Base-by-base conservation (phyloP, 176 grass and related monocot species). In the Carex kokanica region DNA sequence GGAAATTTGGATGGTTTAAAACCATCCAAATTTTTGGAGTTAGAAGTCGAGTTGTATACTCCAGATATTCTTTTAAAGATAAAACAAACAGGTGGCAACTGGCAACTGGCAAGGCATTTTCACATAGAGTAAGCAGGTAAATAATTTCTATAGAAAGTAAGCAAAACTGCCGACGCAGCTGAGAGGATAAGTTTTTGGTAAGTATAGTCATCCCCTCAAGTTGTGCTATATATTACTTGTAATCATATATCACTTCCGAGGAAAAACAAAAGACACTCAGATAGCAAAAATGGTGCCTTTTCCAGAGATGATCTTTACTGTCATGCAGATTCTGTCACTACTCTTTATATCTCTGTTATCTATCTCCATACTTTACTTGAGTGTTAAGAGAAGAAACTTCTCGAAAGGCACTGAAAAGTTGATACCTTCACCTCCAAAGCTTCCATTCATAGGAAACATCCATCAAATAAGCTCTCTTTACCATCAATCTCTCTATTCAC, bases 401-500 rank as follows among this genome's bases (percentile, higher is more conserved):
- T 74, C 45, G 2, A 74, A 11, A 74, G 51, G 34, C 41, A 18
- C 12, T 12, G 21, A 74, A 24, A 56, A 12, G 12, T 74, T 86
- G 40, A 78, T 52, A 53, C 85, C 85, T n/a, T 87, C 85, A 0
- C 85, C 85, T 9, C 79, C 79, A 9, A 74, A 60, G 55, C 64
- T 87, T 54, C 79, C 79, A 43, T 18, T 87, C 20, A 74, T 87
- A 67, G 85, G 85, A 20, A 36, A 87, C 65, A 36, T 87, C 65
- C 85, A 53, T 36, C 85, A 55, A 47, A 24, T 83, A 12, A 75
- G 85, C 21, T 54, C 66, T 7, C 79, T 74, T 25, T 52, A 29
- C 29, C 85, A 87, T 49, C 78, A 71, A 17, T 87, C 85, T 34
- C 65, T 87, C n/a, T 14, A 12, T 59, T 40, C 79, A 43, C 64